Evolutionary conservation across 2,329 filamentous ascomycete species (phyloP), one percentile per base, ranked within the genome.

Genomic region (Daldinia sp.): DNA sequence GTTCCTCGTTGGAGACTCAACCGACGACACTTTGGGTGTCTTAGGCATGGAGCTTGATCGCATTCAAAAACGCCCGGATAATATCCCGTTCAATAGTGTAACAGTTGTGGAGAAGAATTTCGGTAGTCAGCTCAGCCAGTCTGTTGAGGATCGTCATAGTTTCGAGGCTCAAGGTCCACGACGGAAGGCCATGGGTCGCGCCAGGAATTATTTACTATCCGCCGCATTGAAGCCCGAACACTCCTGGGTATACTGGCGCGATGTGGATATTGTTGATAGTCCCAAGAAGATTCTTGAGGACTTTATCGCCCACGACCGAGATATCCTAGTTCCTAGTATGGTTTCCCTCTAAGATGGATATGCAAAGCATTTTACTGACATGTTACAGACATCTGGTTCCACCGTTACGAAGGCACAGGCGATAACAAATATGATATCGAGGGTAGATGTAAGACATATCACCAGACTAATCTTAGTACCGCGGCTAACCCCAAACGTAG

Each of bases 161-260:
- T 98, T 94, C 73, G 88, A 87, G 61, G 93, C 92, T 1, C 95
- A 99, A 75, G 95, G 90, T 1, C 94, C 94, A 4, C 87, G 95
- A 67, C 88, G 95, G 68, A 98, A 94, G 80, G 88, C 90, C 32
- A 94, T 99, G 86, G 95, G 91, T 45, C 88, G 85, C 70, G 95
- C 95, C 25, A 87, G 95, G 71, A 99, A 99, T 77, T 99, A 96
- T 77, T 83, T 99, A 17, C 86, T 99, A 1, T 87, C 88, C 29
- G 84, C 92, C 0, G 90, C 95, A 2, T 76, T 99, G 72, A 96
- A 96, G 81, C 88, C 93, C 0, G 93, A 98, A 64, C 95, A 99
- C 76, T 94, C 93, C 7, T 99, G 95, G 95, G 94, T 98, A 7
- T 98, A 97, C 78, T 99, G 95, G 95, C 88, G 95, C 63, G 95